phyloP scores from a whole-genome alignment of 352 stramenopile genomes.

The Phytophthora niederhauseri region DNA sequence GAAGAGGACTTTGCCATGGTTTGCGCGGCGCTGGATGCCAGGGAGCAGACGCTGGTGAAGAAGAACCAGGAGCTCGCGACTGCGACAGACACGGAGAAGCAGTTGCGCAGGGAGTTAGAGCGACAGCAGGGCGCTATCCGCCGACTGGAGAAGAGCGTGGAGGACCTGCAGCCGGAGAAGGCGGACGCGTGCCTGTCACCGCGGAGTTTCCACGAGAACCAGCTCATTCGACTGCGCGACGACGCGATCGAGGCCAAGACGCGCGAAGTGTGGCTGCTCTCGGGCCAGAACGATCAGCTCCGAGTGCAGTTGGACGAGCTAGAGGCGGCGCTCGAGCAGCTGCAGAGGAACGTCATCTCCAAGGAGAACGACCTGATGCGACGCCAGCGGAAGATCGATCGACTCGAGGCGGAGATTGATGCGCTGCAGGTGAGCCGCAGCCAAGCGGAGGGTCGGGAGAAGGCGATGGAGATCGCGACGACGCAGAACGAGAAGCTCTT shows the following conservation, averaged over 20 bases:
- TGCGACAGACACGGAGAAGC: conserved; percentile 37
- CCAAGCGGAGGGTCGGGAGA: conserved; percentile 63
- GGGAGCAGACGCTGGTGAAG: conserved; percentile 51
- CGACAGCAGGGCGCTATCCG: conserved; percentile 43
- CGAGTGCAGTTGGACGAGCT: conserved; percentile 70
- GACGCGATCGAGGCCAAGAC: conserved; percentile 75
- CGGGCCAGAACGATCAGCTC: conserved; percentile 69
- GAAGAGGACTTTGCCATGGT: conserved; percentile 77
- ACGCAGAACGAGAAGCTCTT: conserved; percentile 77
- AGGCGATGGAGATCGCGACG: conserved; percentile 76
- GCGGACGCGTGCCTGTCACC: conserved; percentile 74
- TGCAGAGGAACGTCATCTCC: conserved; percentile 58
- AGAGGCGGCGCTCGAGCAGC: conserved; percentile 59
- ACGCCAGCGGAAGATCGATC: conserved; percentile 60
- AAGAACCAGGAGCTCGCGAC: conserved; percentile 43
- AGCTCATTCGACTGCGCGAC: conserved; percentile 75
- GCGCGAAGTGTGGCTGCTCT: conserved; percentile 74
- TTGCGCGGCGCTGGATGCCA: conserved; percentile 51
- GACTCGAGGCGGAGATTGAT: conserved; percentile 61
- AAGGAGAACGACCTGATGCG: conserved; percentile 69
- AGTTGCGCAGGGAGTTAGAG: conserved; percentile 53
- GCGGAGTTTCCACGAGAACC: conserved; percentile 74
- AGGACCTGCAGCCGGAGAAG: conserved; percentile 43
- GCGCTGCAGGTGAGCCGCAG: conserved; percentile 54
- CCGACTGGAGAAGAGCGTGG: conserved; percentile 53